Percentiles rank a stretch among this genome's conserved stretches.
Conservation (phyloP, 306 rosid genomes). For the Cercis canadensis region DNA sequence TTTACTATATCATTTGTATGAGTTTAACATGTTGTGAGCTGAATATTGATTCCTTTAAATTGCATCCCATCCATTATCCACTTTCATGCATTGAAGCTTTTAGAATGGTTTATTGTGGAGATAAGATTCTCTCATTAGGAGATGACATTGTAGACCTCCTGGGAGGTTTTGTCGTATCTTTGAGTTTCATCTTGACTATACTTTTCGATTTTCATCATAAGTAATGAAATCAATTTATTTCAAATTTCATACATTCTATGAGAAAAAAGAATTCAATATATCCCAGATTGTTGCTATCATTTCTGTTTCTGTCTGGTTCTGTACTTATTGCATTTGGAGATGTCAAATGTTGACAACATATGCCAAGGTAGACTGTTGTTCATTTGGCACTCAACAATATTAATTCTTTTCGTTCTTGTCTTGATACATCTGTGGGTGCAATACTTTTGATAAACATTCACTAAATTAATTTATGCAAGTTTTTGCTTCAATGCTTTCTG, state of each 20-base stretch:
- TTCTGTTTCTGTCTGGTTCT: neutral
- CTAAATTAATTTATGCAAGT: neutral
- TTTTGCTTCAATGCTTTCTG: slow-evolving; percentile 20
- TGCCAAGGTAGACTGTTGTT: neutral
- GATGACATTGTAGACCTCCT: neutral
- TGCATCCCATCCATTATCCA: neutral
- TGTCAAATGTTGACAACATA: neutral
- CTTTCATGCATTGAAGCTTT: neutral
- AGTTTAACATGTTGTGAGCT: neutral
- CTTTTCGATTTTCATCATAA: neutral
- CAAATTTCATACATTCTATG: too few species aligned
- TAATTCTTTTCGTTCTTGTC: neutral
- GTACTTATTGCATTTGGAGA: neutral
- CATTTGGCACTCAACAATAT: neutral
- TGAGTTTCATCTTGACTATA: too few species aligned
- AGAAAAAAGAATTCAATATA: too few species aligned
- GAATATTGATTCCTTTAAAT: neutral
- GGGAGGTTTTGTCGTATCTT: too few species aligned
- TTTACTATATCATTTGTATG: too few species aligned
- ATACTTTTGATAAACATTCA: slow-evolving; percentile 13
- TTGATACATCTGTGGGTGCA: neutral
- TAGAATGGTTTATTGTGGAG: neutral
- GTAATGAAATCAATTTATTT: too few species aligned
- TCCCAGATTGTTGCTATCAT: neutral
- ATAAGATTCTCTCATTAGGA: neutral